Evolutionary conservation across 495 filamentous ascomycete species (phyloP).

Genomic region (Neurospora sublineolata): DNA sequence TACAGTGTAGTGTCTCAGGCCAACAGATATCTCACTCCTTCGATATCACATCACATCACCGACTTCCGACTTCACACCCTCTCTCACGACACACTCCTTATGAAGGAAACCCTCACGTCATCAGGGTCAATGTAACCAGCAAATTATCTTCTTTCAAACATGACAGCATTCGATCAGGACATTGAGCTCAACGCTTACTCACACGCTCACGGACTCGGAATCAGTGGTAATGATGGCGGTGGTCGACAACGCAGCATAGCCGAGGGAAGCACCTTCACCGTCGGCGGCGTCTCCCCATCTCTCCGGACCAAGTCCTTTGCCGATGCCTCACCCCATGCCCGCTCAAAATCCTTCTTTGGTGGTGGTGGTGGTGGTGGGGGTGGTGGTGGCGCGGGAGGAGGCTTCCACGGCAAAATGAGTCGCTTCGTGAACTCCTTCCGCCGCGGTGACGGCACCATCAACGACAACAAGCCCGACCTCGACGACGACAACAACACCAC

Average conservation of each 20-base stretch:
- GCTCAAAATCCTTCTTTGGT: background rate
- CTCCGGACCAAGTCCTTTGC: background rate
- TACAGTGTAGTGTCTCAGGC: background rate
- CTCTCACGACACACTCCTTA: background rate
- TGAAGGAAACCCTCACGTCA: background rate
- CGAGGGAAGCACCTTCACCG: constrained; percentile 11
- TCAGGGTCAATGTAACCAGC: background rate
- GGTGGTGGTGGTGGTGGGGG: background rate
- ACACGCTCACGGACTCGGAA: background rate
- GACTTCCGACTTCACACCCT: background rate
- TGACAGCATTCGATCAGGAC: constrained; percentile 9
- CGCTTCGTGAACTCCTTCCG: constrained; percentile 23
- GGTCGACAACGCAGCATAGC: constrained; percentile 9
- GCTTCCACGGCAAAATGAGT: constrained; percentile 3
- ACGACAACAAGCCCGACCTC: background rate
- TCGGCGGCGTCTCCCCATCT: background rate
- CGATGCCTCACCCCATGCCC: background rate
- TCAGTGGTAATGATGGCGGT: constrained; percentile 1
- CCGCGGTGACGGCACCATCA: constrained; percentile 9
- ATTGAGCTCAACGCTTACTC: constrained; percentile 15
- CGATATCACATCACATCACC: background rate
- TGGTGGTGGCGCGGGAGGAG: constrained; percentile 3
- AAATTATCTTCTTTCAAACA: background rate
- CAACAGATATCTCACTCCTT: background rate
- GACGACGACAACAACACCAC: background rate